phyloP scores from a whole-genome alignment of 2,329 filamentous ascomycete genomes.

The Penicillium sp. region DNA sequence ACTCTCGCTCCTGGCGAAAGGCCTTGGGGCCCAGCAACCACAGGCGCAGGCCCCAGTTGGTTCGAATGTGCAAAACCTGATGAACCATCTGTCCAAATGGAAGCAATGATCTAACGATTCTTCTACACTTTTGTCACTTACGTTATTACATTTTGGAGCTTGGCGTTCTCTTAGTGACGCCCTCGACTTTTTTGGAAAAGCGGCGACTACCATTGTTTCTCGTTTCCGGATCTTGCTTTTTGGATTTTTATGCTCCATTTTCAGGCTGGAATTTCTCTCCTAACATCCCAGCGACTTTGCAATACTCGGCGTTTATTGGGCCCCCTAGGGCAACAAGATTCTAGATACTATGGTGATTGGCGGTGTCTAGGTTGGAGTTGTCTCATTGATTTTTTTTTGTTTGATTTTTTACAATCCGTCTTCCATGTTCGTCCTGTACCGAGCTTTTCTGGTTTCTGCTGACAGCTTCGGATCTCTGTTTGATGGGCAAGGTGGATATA shows the following conservation, averaged over 20 bases:
- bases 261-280: constrained; percentile 19
- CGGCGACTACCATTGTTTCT: constrained; percentile 8
- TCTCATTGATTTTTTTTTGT: constrained; percentile 9
- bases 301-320: constrained; percentile 29
- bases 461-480: constrained; percentile 7
- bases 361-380: constrained; percentile 25
- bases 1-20: constrained; percentile 47
- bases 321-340: constrained; percentile 20
- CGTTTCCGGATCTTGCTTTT: constrained; percentile 12
- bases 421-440: constrained; percentile 12
- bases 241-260: background rate
- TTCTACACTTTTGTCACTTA: constrained; percentile 17
- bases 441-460: constrained; percentile 18
- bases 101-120: constrained; percentile 48
- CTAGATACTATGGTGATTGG: constrained; percentile 28
- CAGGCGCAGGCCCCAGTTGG: constrained; percentile 43
- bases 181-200: constrained; percentile 12
- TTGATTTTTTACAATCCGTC: constrained; percentile 3
- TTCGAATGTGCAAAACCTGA: constrained; percentile 55
- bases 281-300: constrained; percentile 22
- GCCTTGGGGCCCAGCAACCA: constrained; percentile 42
- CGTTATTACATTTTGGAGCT: constrained; percentile 28
- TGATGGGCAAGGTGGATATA: constrained; percentile 24
- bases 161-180: constrained; percentile 26
- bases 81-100: constrained; percentile 56